Evolutionary conservation across 495 filamentous ascomycete genomes (phyloP), one percentile per base, ranked within the genome.

Genomic region (Xylaria venustula): DNA sequence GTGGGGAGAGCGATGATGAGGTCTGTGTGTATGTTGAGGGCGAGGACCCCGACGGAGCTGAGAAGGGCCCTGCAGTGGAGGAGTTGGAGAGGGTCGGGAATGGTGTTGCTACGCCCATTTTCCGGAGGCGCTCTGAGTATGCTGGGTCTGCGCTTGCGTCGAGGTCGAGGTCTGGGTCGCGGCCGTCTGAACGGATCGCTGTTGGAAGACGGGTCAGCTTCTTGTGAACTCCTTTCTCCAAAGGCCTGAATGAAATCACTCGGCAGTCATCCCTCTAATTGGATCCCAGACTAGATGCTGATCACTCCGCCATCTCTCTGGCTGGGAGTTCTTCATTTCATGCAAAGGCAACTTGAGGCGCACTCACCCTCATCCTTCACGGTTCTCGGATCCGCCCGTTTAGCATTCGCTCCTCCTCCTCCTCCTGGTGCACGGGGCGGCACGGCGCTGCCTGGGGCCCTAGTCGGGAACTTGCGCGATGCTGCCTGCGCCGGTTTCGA

Each of bases 101-200:
- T 7, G 79, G 79, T n/a, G 77, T 74, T 1, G 67, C 79, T 19
- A 80, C 67, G 50, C 78, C 79, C 74, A 81, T 79, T 45, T 77
- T 64, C 26, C 69, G 70, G 2, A 81, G 66, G 3, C 79, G 78
- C 19, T 68, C 58, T 0, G 77, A 72, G 55, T 77, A 81, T 19
- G 63, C 69, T 0, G 71, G 46, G 42, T 69, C 68, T 20, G 57
- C 64, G 55, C 67, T 71, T 1, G 64, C 53, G 58, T 74, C 64
- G 7, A 65, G 69, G 37, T 71, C 66, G 6, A 63, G 36, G 58
- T 72, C 70, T 2, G 72, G 71, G 34, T 71, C 63, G 44, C 51
- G 30, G 49, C 70, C 60, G 36, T 75, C 73, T 12, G 67, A 56
- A 42, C 65, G 70, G 48, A 75, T 73, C 3, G 70, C 73, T 42